Conservation (phyloP, 345 rosid species). For the Salix purpurea region DNA sequence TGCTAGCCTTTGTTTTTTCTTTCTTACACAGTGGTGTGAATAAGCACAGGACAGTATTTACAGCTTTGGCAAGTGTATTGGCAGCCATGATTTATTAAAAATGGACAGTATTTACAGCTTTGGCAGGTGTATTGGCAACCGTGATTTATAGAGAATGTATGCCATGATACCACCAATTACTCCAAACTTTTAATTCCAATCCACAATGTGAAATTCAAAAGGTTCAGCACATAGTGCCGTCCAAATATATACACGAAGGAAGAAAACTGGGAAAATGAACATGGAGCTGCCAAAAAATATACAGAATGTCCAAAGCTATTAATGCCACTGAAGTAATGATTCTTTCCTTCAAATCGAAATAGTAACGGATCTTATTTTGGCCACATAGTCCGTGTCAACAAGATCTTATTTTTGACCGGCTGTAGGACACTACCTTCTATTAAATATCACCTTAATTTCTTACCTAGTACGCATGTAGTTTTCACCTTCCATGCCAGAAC, state of each 20-base stretch:
- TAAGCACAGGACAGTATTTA: conserved; percentile 10
- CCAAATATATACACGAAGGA: not conserved
- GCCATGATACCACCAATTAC: not conserved
- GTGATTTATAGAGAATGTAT: conserved; percentile 15
- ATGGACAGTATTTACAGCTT: conserved; percentile 11
- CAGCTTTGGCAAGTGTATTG: conserved; percentile 29
- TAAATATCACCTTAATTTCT: not conserved
- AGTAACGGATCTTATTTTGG: not conserved
- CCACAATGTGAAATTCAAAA: not conserved
- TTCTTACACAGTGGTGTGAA: not conserved
- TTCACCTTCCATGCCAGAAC: not conserved
- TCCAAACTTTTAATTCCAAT: not conserved
- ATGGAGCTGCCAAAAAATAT: not conserved
- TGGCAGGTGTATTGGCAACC: conserved; percentile 25
- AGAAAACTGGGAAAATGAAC: not conserved
- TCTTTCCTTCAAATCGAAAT: not conserved
- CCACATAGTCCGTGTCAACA: not conserved
- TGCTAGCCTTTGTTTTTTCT: conserved; percentile 7
- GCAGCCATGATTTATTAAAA: conserved; percentile 21
- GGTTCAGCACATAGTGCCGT: not conserved
- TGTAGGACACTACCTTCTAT: not conserved
- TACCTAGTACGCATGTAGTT: not conserved
- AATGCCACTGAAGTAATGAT: not conserved
- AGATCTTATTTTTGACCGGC: not conserved
- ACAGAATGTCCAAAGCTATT: conserved; percentile 4